These are phyloP conservation scores for Mycocentrospora acerina DNA, from an alignment of 2,329 filamentous ascomycete species.

Conservation along the genomic window DNA sequence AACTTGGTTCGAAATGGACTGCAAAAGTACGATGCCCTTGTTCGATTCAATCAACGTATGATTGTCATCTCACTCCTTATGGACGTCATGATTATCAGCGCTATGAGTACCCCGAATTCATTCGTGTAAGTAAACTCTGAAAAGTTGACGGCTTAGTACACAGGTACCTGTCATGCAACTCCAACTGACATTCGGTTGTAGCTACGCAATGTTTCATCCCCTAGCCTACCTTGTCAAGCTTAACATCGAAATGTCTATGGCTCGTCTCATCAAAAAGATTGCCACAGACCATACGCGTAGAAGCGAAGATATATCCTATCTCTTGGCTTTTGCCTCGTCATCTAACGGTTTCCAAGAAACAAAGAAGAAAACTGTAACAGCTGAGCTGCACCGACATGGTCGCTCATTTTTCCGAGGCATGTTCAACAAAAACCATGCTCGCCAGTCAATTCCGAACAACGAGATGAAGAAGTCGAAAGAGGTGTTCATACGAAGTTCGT, in stretches of 20 bases:
- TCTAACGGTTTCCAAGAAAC: background rate
- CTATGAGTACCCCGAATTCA: conserved; percentile 46
- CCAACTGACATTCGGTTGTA: conserved; percentile 6
- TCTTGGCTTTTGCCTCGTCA: conserved; percentile 2
- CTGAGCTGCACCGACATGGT: conserved; percentile 7
- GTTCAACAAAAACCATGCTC: conserved; percentile 4
- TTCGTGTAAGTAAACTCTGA: conserved; percentile 34
- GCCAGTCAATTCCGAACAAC: background rate
- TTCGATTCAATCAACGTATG: conserved; percentile 29
- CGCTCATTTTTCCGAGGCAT: conserved; percentile 10
- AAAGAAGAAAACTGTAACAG: conserved; percentile 1
- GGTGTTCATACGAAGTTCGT: conserved; percentile 8
- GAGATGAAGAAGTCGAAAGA: conserved; percentile 9
- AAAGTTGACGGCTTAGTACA: background rate
- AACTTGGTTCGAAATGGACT: conserved; percentile 30
- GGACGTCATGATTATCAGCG: conserved; percentile 43
- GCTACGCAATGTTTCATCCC: conserved; percentile 51
- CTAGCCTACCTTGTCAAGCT: conserved; percentile 51
- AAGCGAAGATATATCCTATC: background rate
- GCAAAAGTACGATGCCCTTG: conserved; percentile 27
- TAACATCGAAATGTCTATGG: conserved; percentile 38
- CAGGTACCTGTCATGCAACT: background rate
- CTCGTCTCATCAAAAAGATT: conserved; percentile 44
- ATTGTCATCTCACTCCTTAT: conserved; percentile 27
- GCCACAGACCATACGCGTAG: conserved; percentile 10